Base-by-base conservation (phyloP, 805 yeast species). In the Schwanniomyces polymorphus region DNA sequence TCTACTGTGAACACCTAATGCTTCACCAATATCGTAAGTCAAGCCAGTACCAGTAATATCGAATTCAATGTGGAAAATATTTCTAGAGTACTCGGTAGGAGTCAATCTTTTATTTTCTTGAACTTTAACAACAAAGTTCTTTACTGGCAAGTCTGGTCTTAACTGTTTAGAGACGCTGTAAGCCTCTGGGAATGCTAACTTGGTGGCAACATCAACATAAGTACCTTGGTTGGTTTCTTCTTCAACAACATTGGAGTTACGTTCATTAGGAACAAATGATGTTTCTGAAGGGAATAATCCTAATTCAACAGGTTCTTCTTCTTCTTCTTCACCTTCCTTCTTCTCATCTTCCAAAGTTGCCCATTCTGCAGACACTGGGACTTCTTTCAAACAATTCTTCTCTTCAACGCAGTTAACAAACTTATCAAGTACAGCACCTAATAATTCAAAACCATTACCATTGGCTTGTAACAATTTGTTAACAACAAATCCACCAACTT, bases 11-110 rank as follows among this genome's bases (percentile, higher is more conserved):
- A 92, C 81, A 61, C 98, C 98, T 50, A 92, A 80, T 17, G 98
- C 97, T 76, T 92, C 98, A 65, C 98, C 98, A 62, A 92, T 90
- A 53, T 85, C 94, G 65, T 92, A 92, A 42, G 82, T 88, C 63
- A 92, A 76, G 23, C 96, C 97, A 31, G 97, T 91, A 44, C 95
- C 96, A 40, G 91, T 70, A 62, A 85, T 81, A 64, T 92, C 98
- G 56, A 92, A 90, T 72, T 92, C 98, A 57, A 92, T 86, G 64
- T 92, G 97, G 89, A 92, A 92, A 59, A 92, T 91, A 70, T 92
- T 88, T 74, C 98, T 88, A 52, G 88, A 89, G 69, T 92, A 92
- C 59, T 88, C 91, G 31, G 59, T 61, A 5, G 98, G 97, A 16
- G 98, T 92, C 52, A 92, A 86, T 60, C 98, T 82, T 73, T 84